These are phyloP conservation scores for Psophocarpus tetragonolobus DNA, from an alignment of 306 rosid genomes.

Conservation along the genomic window DNA sequence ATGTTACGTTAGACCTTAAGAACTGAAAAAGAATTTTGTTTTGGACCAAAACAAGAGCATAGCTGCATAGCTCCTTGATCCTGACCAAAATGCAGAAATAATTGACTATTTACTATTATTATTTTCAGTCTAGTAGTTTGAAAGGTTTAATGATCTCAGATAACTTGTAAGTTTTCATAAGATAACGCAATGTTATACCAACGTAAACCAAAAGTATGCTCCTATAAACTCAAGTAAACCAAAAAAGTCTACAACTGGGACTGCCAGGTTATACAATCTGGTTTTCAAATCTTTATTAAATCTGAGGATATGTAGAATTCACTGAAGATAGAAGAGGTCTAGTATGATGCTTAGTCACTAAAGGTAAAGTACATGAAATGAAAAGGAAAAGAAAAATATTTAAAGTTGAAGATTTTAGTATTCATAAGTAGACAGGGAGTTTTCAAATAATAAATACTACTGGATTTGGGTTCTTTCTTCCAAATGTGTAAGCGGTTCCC, in stretches of 20 bases:
- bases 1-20: not conserved
- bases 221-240: conserved; percentile 8
- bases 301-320: not conserved
- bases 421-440: not conserved
- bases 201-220: not conserved
- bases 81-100: conserved; percentile 16
- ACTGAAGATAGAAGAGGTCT: not conserved
- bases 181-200: not conserved
- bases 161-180: not conserved
- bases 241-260: not conserved
- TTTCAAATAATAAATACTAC: not conserved
- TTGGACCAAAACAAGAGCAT: not conserved
- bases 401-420: not conserved
- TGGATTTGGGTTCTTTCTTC: not conserved
- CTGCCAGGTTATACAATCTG: conserved; percentile 7
- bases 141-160: conserved; percentile 8
- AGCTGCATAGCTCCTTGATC: not conserved
- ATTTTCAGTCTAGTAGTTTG: not conserved
- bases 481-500: not conserved
- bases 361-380: not conserved
- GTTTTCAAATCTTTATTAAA: conserved; percentile 19
- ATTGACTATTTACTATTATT: not conserved
- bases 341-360: not conserved
- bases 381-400: conserved; percentile 1
- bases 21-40: not conserved